Evolutionary conservation across 176 grass and related monocot species (phyloP).

Genomic region (Bromus sterilis): DNA sequence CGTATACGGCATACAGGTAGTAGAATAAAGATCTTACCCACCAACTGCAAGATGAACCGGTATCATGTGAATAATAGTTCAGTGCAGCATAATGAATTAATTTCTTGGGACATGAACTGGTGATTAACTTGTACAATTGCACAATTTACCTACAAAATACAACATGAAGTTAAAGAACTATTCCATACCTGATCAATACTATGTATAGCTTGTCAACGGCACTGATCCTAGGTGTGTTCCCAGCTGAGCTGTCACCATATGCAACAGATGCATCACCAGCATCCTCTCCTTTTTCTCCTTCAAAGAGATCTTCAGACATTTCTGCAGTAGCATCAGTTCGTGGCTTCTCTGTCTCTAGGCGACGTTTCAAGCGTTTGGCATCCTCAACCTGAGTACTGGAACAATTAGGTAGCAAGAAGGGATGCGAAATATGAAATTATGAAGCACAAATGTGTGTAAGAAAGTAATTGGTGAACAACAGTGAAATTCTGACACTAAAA

Average conservation of each 20-base stretch:
- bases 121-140: not conserved
- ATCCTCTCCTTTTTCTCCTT: slow-evolving; percentile 70
- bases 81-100: not conserved
- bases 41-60: not conserved
- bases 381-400: slow-evolving; percentile 54
- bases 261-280: slow-evolving; percentile 60
- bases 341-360: slow-evolving; percentile 46
- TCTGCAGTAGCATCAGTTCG: slow-evolving; percentile 51
- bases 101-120: not conserved
- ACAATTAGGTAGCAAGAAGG: slow-evolving; percentile 20
- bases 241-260: slow-evolving; percentile 53
- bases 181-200: slow-evolving; percentile 65
- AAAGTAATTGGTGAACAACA: not conserved
- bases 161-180: not conserved
- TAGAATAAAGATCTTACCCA: not conserved
- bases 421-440: not conserved
- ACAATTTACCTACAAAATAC: not conserved
- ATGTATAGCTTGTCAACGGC: slow-evolving; percentile 74
- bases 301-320: slow-evolving; percentile 88
- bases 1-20: not conserved
- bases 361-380: slow-evolving; percentile 50
- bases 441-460: not conserved
- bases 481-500: slow-evolving; percentile 4
- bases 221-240: slow-evolving; percentile 55
- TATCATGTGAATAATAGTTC: not conserved